phyloP scores from a whole-genome alignment of 169 alveolate genomes.

The Blepharisma undulans region DNA sequence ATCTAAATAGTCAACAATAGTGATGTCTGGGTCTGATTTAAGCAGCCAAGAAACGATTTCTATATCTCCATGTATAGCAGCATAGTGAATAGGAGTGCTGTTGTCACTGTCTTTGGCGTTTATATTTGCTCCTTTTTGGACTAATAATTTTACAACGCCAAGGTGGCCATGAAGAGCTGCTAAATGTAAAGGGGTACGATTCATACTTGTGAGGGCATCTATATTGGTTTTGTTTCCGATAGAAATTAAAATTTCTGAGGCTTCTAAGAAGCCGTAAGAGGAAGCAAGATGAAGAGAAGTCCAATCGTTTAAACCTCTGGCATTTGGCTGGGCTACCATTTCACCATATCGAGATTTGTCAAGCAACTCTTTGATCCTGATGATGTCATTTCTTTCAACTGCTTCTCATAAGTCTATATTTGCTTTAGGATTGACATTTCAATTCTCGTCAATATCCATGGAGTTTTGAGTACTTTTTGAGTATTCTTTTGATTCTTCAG shows the following conservation, averaged over 20 bases:
- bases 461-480: background rate
- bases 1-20: background rate
- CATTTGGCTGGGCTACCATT: background rate
- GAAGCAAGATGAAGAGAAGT: conserved; percentile 20
- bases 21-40: background rate
- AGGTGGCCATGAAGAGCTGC: conserved; percentile 7
- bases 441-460: background rate
- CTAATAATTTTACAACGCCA: conserved; percentile 32
- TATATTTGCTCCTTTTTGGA: conserved; percentile 6
- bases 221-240: conserved; percentile 22
- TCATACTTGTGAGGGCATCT: conserved; percentile 33
- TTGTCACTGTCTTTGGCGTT: background rate
- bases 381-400: background rate
- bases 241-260: background rate
- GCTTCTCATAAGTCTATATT: background rate
- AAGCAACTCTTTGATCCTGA: background rate
- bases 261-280: background rate
- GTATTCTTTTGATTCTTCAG: background rate
- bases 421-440: background rate
- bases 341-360: background rate
- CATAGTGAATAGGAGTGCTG: conserved; percentile 34
- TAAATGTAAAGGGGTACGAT: conserved; percentile 47
- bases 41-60: conserved; percentile 47
- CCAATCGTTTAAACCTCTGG: conserved; percentile 26
- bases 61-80: conserved; percentile 49